Percentiles rank a stretch among this genome's conserved stretches.
These are phyloP conservation scores for Physcia stellaris DNA, from an alignment of 495 filamentous ascomycete genomes.

Conservation along the genomic window DNA sequence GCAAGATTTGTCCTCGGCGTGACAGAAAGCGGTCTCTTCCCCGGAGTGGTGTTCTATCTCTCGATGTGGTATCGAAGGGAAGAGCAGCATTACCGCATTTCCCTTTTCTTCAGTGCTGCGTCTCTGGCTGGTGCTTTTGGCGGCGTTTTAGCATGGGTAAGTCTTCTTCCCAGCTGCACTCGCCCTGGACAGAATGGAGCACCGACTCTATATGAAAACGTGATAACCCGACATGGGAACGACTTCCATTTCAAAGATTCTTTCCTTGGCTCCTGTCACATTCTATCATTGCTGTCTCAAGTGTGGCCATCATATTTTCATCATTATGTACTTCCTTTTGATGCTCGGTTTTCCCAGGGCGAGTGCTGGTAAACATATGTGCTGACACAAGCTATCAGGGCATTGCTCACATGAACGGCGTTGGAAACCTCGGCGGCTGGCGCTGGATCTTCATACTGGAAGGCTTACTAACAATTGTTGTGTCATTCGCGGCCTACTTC, in stretches of 20 bases:
- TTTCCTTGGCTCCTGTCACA: no score
- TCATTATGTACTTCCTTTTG: no score
- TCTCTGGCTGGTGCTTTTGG: constrained; percentile 70
- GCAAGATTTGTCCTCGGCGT: constrained; percentile 49
- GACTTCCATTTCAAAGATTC: neutral
- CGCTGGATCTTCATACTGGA: constrained; percentile 76
- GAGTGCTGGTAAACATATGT: neutral
- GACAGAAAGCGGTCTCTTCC: constrained; percentile 37
- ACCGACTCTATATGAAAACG: no score
- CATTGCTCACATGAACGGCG: constrained; percentile 44
- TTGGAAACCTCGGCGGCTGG: constrained; percentile 59
- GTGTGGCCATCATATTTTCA: no score
- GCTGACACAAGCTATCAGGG: constrained; percentile 19
- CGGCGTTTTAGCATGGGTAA: constrained; percentile 53
- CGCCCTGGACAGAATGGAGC: no score
- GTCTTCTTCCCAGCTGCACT: constrained; percentile 2
- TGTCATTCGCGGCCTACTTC: constrained; percentile 48
- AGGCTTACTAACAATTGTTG: constrained; percentile 51
- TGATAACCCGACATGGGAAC: no score
- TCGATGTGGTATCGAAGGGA: constrained; percentile 73
- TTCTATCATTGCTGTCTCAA: no score
- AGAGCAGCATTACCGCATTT: constrained; percentile 58
- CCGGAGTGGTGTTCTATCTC: constrained; percentile 71
- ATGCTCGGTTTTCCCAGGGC: neutral
- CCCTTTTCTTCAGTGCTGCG: constrained; percentile 62